Base-by-base conservation (phyloP, 108 stramenopile genomes). In the Pseudonitzschia multistriata region DNA sequence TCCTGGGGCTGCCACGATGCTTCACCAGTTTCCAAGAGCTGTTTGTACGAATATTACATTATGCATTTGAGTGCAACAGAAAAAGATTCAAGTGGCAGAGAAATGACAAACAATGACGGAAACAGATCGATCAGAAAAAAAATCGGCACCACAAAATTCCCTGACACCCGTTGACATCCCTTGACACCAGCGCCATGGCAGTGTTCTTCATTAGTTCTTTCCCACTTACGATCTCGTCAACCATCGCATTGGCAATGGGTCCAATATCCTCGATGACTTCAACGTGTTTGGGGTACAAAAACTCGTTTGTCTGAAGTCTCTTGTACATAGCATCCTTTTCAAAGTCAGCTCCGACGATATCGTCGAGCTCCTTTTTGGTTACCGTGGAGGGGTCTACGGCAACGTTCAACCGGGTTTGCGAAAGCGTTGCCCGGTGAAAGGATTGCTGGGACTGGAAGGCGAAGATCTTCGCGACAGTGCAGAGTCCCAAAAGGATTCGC, bases 1-100 rank as follows among this genome's bases (percentile, higher is more conserved):
- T 95, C 94, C 72, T 92, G 91, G 31, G 94, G 94, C 67, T 95
- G 94, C 94, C 94, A 95, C 6, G 91, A 77, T 37, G 83, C 83
- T 25, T 91, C 91, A 13, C 94, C 94, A 21, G 94, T 95, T 78
- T 92, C 90, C 39, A 95, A 79, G 33, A 95, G 91, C 88, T 90
- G 35, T n/a, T n/a, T n/a, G n/a, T n/a, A n/a, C n/a, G n/a, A n/a
- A n/a, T n/a, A n/a, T n/a, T n/a, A n/a, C n/a, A n/a, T n/a, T n/a
- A n/a, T n/a, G n/a, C n/a, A 21, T 21, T 57, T 57, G 56, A 57
- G 5, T 14, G 15, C n/a, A 37, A 40, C 5, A 14, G 21, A 19
- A 29, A 17, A 49, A 3, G 45, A 29, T 66, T 5, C 61, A 39
- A 36, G 34, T 36, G 14, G 14, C 4, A 62, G 33, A 35, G 33